Conservation (phyloP, 148 eudicot species). For the Diospyros lotus region DNA sequence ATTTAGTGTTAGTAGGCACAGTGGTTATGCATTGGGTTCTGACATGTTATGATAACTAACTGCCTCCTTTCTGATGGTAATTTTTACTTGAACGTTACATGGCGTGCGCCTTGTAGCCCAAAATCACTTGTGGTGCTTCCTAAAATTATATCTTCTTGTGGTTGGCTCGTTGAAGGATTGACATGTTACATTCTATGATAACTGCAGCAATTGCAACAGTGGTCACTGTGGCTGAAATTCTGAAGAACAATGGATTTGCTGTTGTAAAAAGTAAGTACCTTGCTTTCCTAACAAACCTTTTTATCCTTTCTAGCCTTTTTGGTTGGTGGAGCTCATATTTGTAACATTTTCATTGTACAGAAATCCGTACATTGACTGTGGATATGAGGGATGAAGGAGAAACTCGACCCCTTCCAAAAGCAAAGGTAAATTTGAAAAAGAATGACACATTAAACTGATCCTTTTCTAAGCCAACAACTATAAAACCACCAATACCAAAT, state of each 20-base stretch:
- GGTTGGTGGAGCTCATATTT: conserved; percentile 6
- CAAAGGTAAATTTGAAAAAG: conserved; percentile 44
- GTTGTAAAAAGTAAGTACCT: conserved; percentile 56
- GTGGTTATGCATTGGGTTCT: too few relatives aligned
- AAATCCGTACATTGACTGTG: conserved; percentile 59
- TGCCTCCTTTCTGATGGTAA: neutral
- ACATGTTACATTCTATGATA: neutral
- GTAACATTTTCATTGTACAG: conserved; percentile 22
- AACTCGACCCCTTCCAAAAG: conserved; percentile 62
- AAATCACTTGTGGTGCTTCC: neutral
- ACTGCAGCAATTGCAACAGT: conserved; percentile 69
- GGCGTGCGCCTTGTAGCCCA: neutral
- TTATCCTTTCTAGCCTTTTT: neutral
- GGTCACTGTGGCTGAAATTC: conserved; percentile 66
- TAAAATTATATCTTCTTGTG: neutral
- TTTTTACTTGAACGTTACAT: neutral
- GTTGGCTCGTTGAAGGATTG: neutral
- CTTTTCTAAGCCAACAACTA: too few relatives aligned
- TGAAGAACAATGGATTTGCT: conserved; percentile 12
- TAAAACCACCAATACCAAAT: too few relatives aligned
- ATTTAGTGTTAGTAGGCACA: too few relatives aligned
- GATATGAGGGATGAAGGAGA: conserved; percentile 68
- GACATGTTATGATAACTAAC: neutral
- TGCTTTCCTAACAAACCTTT: neutral
- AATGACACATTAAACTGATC: neutral